Percentiles rank a stretch among this genome's conserved stretches.
These are phyloP conservation scores for Pleurotus tuber-regium DNA, from an alignment of 768 basidiomycete genomes.

Conservation along the genomic window DNA sequence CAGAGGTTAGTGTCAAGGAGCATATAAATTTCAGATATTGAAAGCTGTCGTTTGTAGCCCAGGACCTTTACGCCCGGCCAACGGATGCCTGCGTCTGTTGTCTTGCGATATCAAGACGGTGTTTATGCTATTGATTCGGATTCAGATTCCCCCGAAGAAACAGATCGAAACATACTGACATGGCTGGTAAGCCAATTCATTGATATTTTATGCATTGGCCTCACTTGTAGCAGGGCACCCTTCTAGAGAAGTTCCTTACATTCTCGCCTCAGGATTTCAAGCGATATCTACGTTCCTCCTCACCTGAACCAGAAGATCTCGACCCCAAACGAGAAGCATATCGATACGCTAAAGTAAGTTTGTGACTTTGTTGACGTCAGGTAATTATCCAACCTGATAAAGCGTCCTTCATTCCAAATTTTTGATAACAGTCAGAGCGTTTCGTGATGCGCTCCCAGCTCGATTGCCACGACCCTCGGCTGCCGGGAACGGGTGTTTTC, in stretches of 20 bases:
- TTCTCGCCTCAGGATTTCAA: conserved; percentile 61
- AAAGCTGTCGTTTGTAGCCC: conserved; percentile 42
- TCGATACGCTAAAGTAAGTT: conserved; percentile 75
- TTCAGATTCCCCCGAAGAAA: conserved; percentile 32
- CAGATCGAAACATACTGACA: conserved; percentile 67
- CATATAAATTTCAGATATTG: conserved; percentile 6
- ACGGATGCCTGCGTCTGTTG: conserved; percentile 69
- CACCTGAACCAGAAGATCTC: conserved; percentile 24
- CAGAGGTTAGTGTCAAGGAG: conserved; percentile 44
- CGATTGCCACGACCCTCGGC: conserved; percentile 75
- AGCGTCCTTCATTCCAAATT: not conserved
- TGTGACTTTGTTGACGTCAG: not conserved
- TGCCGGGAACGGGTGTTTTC: conserved; percentile 91
- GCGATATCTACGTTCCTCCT: conserved; percentile 42
- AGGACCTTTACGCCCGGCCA: conserved; percentile 74
- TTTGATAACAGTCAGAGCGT: conserved; percentile 39
- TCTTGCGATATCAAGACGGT: conserved; percentile 63
- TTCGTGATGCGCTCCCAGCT: conserved; percentile 95
- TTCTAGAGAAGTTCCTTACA: conserved; percentile 89
- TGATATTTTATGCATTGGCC: not conserved
- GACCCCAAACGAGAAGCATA: conserved; percentile 67
- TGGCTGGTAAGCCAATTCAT: conserved; percentile 56
- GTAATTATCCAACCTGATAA: not conserved
- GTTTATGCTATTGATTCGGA: conserved; percentile 67
- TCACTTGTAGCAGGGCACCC: conserved; percentile 58